Percentiles rank a stretch among this genome's conserved stretches.
phyloP scores from a whole-genome alignment of 2,329 filamentous ascomycete genomes.

The Helotiales sp. region DNA sequence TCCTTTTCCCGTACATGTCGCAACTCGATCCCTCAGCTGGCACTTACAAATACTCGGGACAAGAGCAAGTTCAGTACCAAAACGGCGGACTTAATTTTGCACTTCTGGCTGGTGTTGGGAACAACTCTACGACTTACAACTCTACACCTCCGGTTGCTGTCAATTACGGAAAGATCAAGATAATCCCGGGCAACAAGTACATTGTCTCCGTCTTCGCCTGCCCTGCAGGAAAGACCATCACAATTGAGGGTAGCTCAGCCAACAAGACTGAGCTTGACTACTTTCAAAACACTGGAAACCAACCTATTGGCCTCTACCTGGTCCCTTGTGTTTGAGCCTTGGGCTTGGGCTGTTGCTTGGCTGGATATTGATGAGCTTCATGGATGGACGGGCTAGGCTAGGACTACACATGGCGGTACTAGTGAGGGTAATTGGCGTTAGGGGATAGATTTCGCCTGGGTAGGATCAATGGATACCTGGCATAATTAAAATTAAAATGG shows the following conservation, averaged over 20 bases:
- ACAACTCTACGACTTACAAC: slow-evolving; percentile 26
- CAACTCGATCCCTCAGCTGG: slow-evolving; percentile 30
- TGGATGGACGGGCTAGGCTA: background rate
- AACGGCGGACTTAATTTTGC: slow-evolving; percentile 40
- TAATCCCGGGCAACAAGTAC: slow-evolving; percentile 41
- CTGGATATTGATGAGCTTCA: too few species aligned
- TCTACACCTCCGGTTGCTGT: slow-evolving; percentile 32
- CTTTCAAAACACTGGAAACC: slow-evolving; percentile 33
- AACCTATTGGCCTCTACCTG: slow-evolving; percentile 39
- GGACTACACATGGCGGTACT: too few species aligned
- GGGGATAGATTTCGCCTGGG: background rate
- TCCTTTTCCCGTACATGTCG: slow-evolving; percentile 40
- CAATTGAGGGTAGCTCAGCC: slow-evolving; percentile 30
- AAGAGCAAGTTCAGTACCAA: slow-evolving; percentile 36
- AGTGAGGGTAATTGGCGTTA: too few species aligned
- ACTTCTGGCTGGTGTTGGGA: slow-evolving; percentile 30
- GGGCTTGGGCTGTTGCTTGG: background rate
- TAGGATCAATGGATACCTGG: background rate
- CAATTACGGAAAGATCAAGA: slow-evolving; percentile 38
- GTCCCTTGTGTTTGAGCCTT: slow-evolving; percentile 34
- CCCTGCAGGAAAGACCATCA: slow-evolving; percentile 27
- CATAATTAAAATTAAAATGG: background rate
- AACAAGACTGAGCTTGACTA: slow-evolving; percentile 38
- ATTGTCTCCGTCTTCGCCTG: slow-evolving; percentile 39
- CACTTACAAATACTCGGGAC: slow-evolving; percentile 37